Conservation (phyloP, 1,139 yeast species). For the Saccharomycopsis hybrid region DNA sequence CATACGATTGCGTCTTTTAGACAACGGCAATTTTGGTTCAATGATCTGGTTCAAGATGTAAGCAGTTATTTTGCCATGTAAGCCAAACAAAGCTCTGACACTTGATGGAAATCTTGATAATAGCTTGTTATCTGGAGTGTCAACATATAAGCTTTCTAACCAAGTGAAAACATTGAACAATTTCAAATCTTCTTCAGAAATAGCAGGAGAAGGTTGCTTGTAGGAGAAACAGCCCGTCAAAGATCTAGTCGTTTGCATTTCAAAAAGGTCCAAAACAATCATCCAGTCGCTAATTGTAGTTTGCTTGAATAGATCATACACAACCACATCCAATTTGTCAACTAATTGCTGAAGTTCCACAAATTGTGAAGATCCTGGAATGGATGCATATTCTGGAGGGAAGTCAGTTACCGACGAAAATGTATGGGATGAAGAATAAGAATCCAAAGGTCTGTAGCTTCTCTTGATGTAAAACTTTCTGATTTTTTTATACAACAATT, state of each 20-base stretch:
- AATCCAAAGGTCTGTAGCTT: conserved; percentile 64
- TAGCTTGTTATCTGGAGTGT: conserved; percentile 35
- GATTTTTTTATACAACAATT: conserved; percentile 56
- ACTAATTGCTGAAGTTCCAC: conserved; percentile 49
- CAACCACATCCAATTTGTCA: conserved; percentile 56
- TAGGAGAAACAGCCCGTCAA: conserved; percentile 55
- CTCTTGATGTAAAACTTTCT: conserved; percentile 72
- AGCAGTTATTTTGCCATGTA: conserved; percentile 61
- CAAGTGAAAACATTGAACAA: conserved; percentile 68
- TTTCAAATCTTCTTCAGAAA: conserved; percentile 50
- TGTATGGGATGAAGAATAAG: conserved; percentile 21
- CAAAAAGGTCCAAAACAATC: conserved; percentile 64
- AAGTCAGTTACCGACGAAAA: conserved; percentile 21
- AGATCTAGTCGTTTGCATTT: conserved; percentile 51
- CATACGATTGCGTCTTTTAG: conserved; percentile 67
- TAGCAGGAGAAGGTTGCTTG: conserved; percentile 36
- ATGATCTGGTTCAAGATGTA: conserved; percentile 63
- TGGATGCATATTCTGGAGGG: conserved; percentile 23
- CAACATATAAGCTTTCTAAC: conserved; percentile 50
- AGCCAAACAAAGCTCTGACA: conserved; percentile 56
- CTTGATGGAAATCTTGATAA: conserved; percentile 64
- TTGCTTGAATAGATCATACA: conserved; percentile 52
- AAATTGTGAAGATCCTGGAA: conserved; percentile 24
- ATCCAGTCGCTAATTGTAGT: conserved; percentile 77
- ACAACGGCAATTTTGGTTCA: conserved; percentile 48